A percentile compares a stretch with the other conserved stretches of the same genome.
These are phyloP conservation scores for Chalaropsis thielavioides DNA, from an alignment of 2,329 filamentous ascomycete genomes.

Conservation along the genomic window DNA sequence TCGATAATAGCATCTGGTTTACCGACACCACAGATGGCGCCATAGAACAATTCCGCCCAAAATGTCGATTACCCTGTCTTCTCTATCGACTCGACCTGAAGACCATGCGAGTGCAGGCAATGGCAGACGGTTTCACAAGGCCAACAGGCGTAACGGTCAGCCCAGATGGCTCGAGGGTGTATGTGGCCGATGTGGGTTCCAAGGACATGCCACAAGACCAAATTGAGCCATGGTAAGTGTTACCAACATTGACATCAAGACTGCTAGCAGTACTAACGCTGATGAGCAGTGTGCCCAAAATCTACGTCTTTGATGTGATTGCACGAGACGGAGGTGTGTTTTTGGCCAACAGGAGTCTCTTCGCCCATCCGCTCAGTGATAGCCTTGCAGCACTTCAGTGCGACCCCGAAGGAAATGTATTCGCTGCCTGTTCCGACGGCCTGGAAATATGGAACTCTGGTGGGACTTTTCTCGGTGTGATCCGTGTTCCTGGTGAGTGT, in stretches of 20 bases:
- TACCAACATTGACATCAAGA: neutral
- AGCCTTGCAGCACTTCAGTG: slow-evolving; percentile 36
- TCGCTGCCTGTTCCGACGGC: slow-evolving; percentile 35
- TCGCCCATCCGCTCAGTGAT: slow-evolving; percentile 34
- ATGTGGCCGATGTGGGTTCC: slow-evolving; percentile 31
- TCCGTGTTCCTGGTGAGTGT: slow-evolving; percentile 27
- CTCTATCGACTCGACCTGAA: slow-evolving; percentile 34
- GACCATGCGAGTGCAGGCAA: slow-evolving; percentile 28
- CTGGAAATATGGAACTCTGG: slow-evolving; percentile 34
- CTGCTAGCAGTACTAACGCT: neutral
- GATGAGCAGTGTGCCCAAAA: slow-evolving; percentile 15
- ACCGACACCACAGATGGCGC: slow-evolving; percentile 36
- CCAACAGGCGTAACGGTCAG: slow-evolving; percentile 34
- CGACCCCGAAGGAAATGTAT: slow-evolving; percentile 34
- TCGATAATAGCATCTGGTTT: slow-evolving; percentile 35
- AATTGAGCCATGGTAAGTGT: slow-evolving; percentile 4
- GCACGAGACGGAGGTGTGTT: slow-evolving; percentile 27
- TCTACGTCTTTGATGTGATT: slow-evolving; percentile 27
- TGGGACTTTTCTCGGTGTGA: slow-evolving; percentile 33
- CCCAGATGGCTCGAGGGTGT: slow-evolving; percentile 31
- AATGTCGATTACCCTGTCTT: slow-evolving; percentile 31
- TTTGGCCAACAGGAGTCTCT: slow-evolving; percentile 32
- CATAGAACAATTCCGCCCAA: slow-evolving; percentile 32
- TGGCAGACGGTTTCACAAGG: slow-evolving; percentile 34
- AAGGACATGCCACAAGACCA: neutral